Percentiles rank a stretch among this genome's conserved stretches.
phyloP scores from a whole-genome alignment of 2,329 filamentous ascomycete species.

The Plectosphaerella plurivora region DNA sequence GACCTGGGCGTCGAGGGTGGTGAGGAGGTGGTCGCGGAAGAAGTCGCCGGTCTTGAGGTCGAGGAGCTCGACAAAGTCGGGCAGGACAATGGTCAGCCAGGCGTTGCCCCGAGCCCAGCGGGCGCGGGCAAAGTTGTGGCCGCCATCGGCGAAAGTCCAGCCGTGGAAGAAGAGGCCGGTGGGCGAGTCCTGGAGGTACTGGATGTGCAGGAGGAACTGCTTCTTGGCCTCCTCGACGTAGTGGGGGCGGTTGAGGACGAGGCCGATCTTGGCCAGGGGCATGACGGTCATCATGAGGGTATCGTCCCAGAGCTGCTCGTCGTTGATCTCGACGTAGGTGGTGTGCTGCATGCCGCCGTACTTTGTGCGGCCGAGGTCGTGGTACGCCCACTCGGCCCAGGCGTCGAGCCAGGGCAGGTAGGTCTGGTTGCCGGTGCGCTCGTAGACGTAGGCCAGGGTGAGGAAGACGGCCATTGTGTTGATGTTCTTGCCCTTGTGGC shows the following conservation, averaged over 20 bases:
- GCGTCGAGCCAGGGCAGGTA: conserved; percentile 75
- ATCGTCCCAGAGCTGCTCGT: conserved; percentile 78
- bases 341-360: conserved; percentile 72
- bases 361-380: conserved; percentile 67
- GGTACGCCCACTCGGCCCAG: conserved; percentile 81
- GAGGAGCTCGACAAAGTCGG: conserved; percentile 73
- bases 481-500: conserved; percentile 78
- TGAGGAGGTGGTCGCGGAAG: conserved; percentile 53
- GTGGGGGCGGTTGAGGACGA: conserved; percentile 62
- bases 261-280: conserved; percentile 75
- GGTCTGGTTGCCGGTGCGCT: conserved; percentile 62
- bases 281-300: conserved; percentile 86
- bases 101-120: conserved; percentile 59
- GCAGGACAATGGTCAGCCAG: conserved; percentile 81
- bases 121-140: conserved; percentile 56
- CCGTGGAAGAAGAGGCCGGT: conserved; percentile 78
- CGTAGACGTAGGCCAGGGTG: conserved; percentile 73
- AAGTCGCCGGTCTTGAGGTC: conserved; percentile 60
- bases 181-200: conserved; percentile 70
- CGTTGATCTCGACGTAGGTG: conserved; percentile 67
- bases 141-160: conserved; percentile 70
- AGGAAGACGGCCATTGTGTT: conserved; percentile 80
- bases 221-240: conserved; percentile 75
- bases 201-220: conserved; percentile 73
- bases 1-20: conserved; percentile 65